Evolutionary conservation across 2,329 filamentous ascomycete species (phyloP).

Genomic region (Alternaria longipes): DNA sequence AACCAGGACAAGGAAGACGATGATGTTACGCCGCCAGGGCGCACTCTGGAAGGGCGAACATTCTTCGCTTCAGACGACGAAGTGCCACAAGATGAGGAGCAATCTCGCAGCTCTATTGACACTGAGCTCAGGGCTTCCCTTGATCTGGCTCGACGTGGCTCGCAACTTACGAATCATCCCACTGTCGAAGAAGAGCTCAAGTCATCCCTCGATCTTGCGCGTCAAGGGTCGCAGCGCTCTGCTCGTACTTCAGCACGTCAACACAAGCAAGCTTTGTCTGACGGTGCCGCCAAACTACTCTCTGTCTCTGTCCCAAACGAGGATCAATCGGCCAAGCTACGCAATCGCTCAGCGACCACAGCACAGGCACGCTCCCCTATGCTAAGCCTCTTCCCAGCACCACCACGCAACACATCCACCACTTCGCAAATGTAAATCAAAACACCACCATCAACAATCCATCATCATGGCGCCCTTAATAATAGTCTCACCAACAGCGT

Average conservation of each 20-base stretch:
- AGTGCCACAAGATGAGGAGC: slow-evolving; percentile 13
- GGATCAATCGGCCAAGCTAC: slow-evolving; percentile 18
- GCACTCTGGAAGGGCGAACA: slow-evolving; percentile 31
- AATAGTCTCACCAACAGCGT: background rate
- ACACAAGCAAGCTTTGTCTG: slow-evolving; percentile 48
- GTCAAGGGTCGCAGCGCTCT: slow-evolving; percentile 34
- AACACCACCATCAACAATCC: background rate
- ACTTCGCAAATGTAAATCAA: slow-evolving; percentile 15
- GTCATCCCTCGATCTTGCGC: slow-evolving; percentile 33
- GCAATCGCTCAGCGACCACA: slow-evolving; percentile 42
- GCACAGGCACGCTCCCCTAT: slow-evolving; percentile 34
- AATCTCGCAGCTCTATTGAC: slow-evolving; percentile 22
- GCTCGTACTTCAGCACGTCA: slow-evolving; percentile 21
- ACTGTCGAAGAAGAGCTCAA: slow-evolving; percentile 28
- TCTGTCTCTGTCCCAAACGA: slow-evolving; percentile 14
- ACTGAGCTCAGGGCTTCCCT: slow-evolving; percentile 37
- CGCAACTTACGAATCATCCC: slow-evolving; percentile 27
- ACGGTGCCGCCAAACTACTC: slow-evolving; percentile 46
- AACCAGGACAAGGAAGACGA: slow-evolving; percentile 43
- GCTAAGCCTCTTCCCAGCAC: slow-evolving; percentile 48
- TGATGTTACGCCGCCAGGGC: slow-evolving; percentile 43
- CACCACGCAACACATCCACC: slow-evolving; percentile 29
- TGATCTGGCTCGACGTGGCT: slow-evolving; percentile 39
- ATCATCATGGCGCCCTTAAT: background rate
- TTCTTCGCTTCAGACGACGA: slow-evolving; percentile 45